Base-by-base conservation (phyloP, 164 flowering plant species). In the Aristolochia fimbriata region DNA sequence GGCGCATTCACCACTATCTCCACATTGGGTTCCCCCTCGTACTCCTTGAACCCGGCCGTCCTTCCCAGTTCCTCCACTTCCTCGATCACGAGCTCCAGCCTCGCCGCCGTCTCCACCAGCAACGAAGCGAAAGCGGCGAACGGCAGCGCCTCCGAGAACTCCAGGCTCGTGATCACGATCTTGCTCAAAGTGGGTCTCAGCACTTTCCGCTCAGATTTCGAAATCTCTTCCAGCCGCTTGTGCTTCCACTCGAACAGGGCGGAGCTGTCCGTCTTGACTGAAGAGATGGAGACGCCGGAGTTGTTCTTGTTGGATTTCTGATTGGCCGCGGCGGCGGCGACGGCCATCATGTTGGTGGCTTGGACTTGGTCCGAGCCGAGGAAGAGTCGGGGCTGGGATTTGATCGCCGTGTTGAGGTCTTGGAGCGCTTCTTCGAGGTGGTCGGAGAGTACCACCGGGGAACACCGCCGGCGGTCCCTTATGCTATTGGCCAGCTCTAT, bases 71-170 rank as follows among this genome's bases (percentile, higher is more conserved):
- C 94, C 55, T 87, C 92, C 37, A 86, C 94, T 68, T 86, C 90
- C 33, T 78, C 94, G 19, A 87, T 86, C 8, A 93, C 82, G 49
- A 64, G 70, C 53, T 93, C 97, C 1, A 93, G 91, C 77, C 82
- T 86, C 4, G 89, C 97, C 67, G 80, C 94, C 13, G 74, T 69
- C 76, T 93, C 98, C 62, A 93, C 84, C 2, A 93, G 79, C 77
- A 89, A 56, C 13, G 98, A 87, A n/a, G 94, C 94, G 71, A 93
- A 93, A 0, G 98, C 94, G 0, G 98, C 94, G 54, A 93, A 86
- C 0, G 98, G 97, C 43, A 93, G 92, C 0, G 97, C 97, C 62
- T 93, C 97, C 0, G 97, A 85, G 76, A 93, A 93, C 68, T 93
- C 98, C 0, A 89, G 78, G 65, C 94, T 86, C 0, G 89, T 85